Percentiles rank a stretch among this genome's conserved stretches.
These are phyloP conservation scores for Exophiala calicioides DNA, from an alignment of 2,329 filamentous ascomycete genomes.

Conservation along the genomic window DNA sequence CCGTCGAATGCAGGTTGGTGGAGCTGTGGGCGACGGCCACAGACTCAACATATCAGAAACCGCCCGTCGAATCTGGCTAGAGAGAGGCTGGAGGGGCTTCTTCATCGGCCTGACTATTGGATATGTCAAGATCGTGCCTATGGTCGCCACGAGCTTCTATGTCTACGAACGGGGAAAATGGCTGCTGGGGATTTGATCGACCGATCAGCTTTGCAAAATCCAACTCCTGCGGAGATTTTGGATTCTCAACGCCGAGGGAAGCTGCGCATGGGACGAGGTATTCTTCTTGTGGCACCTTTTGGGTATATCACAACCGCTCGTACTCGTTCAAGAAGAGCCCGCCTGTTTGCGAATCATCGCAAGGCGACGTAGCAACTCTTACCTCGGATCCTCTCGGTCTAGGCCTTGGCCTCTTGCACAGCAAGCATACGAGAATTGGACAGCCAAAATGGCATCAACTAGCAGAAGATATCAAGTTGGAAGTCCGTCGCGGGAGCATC, in stretches of 20 bases:
- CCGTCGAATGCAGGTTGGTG: conserved; percentile 92
- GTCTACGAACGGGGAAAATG: conserved; percentile 67
- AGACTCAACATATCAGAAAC: conserved; percentile 78
- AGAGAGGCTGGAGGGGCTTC: conserved; percentile 78
- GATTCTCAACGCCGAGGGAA: no score
- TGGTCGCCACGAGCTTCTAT: conserved; percentile 74
- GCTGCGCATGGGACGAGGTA: no score
- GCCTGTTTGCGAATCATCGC: not conserved
- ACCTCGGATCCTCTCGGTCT: no score
- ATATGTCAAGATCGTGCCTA: conserved; percentile 89
- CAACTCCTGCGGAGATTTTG: not conserved
- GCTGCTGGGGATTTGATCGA: conserved; percentile 59
- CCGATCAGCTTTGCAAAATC: not conserved
- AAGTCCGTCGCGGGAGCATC: no score
- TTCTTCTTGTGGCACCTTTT: no score
- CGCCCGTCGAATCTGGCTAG: conserved; percentile 69
- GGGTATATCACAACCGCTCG: no score
- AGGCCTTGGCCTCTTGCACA: no score
- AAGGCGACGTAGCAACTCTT: no score
- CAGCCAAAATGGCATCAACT: no score
- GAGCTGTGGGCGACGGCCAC: conserved; percentile 87
- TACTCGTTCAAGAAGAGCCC: no score
- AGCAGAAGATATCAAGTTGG: no score
- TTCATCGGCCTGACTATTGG: conserved; percentile 93
- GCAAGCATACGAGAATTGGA: no score